Percentiles rank a stretch among this genome's conserved stretches.
phyloP scores from a whole-genome alignment of 306 rosid species.

The Hippophae rhamnoides region DNA sequence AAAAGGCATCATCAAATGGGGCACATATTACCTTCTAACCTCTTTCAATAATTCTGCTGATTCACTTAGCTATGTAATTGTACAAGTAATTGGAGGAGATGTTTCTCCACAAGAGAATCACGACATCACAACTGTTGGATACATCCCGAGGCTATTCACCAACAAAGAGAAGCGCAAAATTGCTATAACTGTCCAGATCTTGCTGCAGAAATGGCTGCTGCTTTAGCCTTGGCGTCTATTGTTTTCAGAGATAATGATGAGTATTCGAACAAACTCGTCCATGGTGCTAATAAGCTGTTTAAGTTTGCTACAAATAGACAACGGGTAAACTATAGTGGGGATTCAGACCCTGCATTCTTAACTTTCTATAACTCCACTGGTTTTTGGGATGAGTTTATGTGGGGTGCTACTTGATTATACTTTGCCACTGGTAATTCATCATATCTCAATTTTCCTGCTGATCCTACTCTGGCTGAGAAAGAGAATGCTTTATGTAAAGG shows the following conservation, averaged over 20 bases:
- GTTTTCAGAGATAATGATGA: conserved; percentile 39
- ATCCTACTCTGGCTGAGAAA: conserved; percentile 37
- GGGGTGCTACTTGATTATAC: conserved; percentile 73
- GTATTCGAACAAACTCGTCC: conserved; percentile 51
- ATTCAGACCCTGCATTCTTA: conserved; percentile 25
- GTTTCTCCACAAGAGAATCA: conserved; percentile 34
- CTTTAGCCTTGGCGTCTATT: conserved; percentile 57
- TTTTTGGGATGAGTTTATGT: conserved; percentile 52
- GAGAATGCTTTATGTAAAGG: conserved; percentile 57
- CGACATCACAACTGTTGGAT: conserved; percentile 57
- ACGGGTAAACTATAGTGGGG: conserved; percentile 12
- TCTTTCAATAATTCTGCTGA: conserved; percentile 40
- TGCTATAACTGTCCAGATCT: conserved; percentile 52
- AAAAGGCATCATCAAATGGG: conserved; percentile 55
- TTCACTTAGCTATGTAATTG: conserved; percentile 29
- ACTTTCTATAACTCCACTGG: conserved; percentile 45
- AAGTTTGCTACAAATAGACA: conserved; percentile 21
- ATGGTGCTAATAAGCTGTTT: conserved; percentile 47
- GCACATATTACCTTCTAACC: conserved; percentile 44
- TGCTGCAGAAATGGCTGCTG: conserved; percentile 63
- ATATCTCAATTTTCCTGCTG: conserved; percentile 47
- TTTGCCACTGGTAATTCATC: conserved; percentile 52
- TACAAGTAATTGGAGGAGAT: conserved; percentile 41
- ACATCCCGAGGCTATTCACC: conserved; percentile 55
- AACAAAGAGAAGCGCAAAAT: conserved; percentile 31